Evolutionary conservation across 2,329 filamentous ascomycete species (phyloP).

Genomic region (Trematosphaeria pertusa): DNA sequence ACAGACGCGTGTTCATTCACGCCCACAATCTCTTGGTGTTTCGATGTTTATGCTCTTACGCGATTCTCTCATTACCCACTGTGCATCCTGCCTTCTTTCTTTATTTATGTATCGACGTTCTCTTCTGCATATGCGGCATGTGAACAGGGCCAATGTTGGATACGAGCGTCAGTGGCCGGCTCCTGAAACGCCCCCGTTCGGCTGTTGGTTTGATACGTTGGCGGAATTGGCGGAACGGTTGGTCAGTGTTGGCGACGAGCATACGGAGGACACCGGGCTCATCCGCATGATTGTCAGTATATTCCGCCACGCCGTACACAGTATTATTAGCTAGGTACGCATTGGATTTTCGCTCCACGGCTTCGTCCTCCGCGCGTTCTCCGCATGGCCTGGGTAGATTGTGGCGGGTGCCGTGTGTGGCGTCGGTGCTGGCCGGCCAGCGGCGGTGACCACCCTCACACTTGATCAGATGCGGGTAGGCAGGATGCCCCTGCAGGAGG

Average conservation of each 20-base stretch:
- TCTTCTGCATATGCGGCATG: neutral
- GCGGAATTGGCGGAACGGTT: conserved; percentile 12
- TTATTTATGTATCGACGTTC: too few species aligned
- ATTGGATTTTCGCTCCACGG: too few species aligned
- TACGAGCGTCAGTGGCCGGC: conserved; percentile 3
- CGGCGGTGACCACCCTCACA: neutral
- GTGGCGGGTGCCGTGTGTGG: neutral
- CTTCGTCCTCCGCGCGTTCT: neutral
- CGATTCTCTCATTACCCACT: conserved; percentile 1
- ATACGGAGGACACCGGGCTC: neutral
- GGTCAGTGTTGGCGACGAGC: conserved; percentile 7
- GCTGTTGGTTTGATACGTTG: conserved; percentile 9
- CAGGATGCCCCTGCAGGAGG: neutral
- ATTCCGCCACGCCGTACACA: too few species aligned
- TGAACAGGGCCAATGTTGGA: neutral
- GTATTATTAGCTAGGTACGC: too few species aligned
- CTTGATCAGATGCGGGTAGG: neutral
- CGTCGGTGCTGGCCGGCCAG: neutral
- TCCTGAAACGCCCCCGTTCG: conserved; percentile 17
- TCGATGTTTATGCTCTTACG: conserved; percentile 3
- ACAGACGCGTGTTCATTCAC: too few species aligned
- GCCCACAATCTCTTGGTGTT: conserved; percentile 4
- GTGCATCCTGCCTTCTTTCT: neutral
- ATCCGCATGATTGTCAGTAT: conserved; percentile 9
- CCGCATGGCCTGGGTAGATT: neutral